These are phyloP conservation scores for Cladosporium cucumerinum DNA, from an alignment of 2,329 filamentous ascomycete genomes.

Conservation along the genomic window DNA sequence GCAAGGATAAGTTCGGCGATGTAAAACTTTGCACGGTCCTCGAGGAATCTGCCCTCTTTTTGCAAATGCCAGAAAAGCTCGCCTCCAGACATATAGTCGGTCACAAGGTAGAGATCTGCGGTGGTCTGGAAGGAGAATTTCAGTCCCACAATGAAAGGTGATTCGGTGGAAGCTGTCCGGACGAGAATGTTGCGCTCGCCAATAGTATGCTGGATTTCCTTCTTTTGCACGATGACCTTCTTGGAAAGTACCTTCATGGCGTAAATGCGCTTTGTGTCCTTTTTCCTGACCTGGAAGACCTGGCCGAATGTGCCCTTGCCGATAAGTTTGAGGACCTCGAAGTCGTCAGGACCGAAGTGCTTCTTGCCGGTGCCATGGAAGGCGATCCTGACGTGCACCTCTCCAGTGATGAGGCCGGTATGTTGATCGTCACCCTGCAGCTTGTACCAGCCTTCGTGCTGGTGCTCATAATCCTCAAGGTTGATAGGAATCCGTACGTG, in stretches of 20 bases:
- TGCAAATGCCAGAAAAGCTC: constrained; percentile 99
- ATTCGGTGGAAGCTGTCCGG: constrained; percentile 90
- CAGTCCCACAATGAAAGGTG: constrained; percentile 93
- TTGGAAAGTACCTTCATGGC: constrained; percentile 99
- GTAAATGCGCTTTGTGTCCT: constrained; percentile 92
- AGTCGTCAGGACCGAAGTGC: constrained; percentile 91
- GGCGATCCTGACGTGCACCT: constrained; percentile 80
- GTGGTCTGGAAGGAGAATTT: constrained; percentile 99
- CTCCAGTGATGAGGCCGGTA: constrained; percentile 62
- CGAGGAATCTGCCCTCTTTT: constrained; percentile 92
- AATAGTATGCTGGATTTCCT: constrained; percentile 95
- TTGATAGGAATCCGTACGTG: constrained; percentile 79
- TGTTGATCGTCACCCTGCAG: constrained; percentile 73
- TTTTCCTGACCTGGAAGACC: constrained; percentile 97
- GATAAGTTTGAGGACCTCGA: constrained; percentile 92
- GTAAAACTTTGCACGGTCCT: constrained; percentile 95
- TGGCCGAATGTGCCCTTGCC: constrained; percentile 98
- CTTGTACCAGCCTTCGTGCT: constrained; percentile 80
- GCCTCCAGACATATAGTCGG: constrained; percentile 98
- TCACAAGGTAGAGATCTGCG: constrained; percentile 95
- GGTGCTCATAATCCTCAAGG: constrained; percentile 64
- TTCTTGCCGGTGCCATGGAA: constrained; percentile 87
- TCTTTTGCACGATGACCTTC: constrained; percentile 99
- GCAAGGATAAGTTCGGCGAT: constrained; percentile 96
- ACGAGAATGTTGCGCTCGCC: constrained; percentile 97